These are phyloP conservation scores for Mycena filopes DNA, from an alignment of 768 basidiomycete genomes.

Conservation along the genomic window DNA sequence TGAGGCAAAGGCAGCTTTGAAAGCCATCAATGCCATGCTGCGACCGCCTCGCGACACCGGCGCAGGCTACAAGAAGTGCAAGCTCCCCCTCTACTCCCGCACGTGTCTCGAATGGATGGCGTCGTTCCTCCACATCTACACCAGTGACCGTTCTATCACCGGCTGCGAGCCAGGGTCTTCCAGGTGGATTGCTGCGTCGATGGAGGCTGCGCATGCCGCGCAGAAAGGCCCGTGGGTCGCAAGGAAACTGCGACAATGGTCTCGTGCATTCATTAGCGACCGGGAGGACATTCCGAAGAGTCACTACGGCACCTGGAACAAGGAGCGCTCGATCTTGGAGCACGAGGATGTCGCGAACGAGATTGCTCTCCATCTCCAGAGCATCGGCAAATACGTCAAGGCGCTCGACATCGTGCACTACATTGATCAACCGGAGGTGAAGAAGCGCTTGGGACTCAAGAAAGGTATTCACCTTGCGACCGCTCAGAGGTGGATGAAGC, in stretches of 20 bases:
- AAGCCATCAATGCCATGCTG: not conserved
- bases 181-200: conserved; percentile 38
- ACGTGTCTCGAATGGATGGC: conserved; percentile 37
- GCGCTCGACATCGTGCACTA: conserved; percentile 35
- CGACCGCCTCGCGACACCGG: conserved; percentile 10
- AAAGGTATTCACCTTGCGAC: conserved; percentile 37
- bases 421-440: conserved; percentile 10
- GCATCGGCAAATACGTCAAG: conserved; percentile 34
- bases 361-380: conserved; percentile 30
- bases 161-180: conserved; percentile 15
- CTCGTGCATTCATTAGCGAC: not conserved
- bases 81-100: conserved; percentile 30
- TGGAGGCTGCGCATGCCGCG: conserved; percentile 7
- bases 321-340: conserved; percentile 36
- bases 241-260: conserved; percentile 21
- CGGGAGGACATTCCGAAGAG: conserved; percentile 37
- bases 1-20: not conserved
- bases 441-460: conserved; percentile 23
- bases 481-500: conserved; percentile 39
- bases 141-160: conserved; percentile 21
- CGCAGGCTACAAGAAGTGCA: conserved; percentile 31
- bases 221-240: conserved; percentile 36
- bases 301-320: conserved; percentile 43
- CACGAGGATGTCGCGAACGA: conserved; percentile 43
- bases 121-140: conserved; percentile 34